Evolutionary conservation across 2,329 filamentous ascomycete genomes (phyloP).

Genomic region (Sporothrix schenckii): DNA sequence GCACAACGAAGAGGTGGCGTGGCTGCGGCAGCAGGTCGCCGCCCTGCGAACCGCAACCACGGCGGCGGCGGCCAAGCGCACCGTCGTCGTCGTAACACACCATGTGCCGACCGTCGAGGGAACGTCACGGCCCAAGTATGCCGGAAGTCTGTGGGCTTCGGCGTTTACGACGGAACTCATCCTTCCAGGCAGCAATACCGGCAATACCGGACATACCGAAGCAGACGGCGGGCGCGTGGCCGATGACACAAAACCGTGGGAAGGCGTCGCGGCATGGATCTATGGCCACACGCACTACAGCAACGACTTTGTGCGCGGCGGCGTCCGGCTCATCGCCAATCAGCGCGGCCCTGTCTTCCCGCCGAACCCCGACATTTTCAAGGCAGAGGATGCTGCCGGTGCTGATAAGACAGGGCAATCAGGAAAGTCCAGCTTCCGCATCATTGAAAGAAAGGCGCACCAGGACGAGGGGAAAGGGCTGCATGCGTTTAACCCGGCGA

Average conservation of each 20-base stretch:
- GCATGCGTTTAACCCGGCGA: background rate
- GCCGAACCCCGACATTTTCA: background rate
- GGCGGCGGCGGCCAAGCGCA: background rate
- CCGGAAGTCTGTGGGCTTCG: constrained; percentile 46
- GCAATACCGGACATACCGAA: too few relatives aligned
- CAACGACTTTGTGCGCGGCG: constrained; percentile 42
- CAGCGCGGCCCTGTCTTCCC: constrained; percentile 42
- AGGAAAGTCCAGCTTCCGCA: background rate
- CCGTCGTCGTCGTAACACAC: constrained; percentile 57
- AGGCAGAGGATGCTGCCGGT: background rate
- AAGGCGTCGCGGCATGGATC: constrained; percentile 46
- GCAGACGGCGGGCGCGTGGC: background rate
- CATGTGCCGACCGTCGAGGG: constrained; percentile 52
- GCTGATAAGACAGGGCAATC: background rate
- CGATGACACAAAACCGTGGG: constrained; percentile 38
- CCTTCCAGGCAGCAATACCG: constrained; percentile 29
- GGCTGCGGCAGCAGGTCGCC: constrained; percentile 43
- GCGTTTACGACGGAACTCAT: constrained; percentile 58
- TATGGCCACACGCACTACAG: constrained; percentile 56
- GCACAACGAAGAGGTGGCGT: constrained; percentile 51
- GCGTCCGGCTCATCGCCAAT: constrained; percentile 48
- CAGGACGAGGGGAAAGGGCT: background rate
- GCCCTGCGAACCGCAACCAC: background rate
- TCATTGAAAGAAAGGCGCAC: background rate
- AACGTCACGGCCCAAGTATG: constrained; percentile 47